Evolutionary conservation across 352 stramenopile genomes (phyloP).

Genomic region (Globisporangium apiculatum): DNA sequence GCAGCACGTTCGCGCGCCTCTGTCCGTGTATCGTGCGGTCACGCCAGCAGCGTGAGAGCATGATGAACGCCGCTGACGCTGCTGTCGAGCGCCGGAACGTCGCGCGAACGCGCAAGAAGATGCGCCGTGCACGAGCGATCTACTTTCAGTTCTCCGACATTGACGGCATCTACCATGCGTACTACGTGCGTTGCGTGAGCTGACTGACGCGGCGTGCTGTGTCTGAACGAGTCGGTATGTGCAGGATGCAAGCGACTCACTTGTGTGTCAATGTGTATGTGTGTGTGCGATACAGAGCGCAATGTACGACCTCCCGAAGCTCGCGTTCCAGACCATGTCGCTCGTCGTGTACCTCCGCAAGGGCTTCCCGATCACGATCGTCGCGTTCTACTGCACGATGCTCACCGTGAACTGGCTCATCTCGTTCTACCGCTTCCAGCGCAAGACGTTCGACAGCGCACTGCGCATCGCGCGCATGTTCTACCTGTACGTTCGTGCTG

Average conservation of each 20-base stretch:
- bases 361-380: slow-evolving; percentile 32
- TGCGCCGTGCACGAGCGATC: slow-evolving; percentile 8
- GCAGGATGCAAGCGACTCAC: background rate
- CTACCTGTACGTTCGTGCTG: slow-evolving; percentile 20
- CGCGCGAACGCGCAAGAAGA: slow-evolving; percentile 3
- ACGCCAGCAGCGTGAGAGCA: background rate
- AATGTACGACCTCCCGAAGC: slow-evolving; percentile 34
- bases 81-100: background rate
- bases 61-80: background rate
- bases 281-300: slow-evolving; percentile 19
- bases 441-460: slow-evolving; percentile 22
- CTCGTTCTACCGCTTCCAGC: slow-evolving; percentile 38
- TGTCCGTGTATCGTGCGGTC: background rate
- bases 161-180: slow-evolving; percentile 15
- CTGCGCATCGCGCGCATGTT: slow-evolving; percentile 24
- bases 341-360: slow-evolving; percentile 33
- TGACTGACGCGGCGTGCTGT: background rate
- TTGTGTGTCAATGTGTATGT: background rate
- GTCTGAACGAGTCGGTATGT: background rate
- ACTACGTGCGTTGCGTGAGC: slow-evolving; percentile 10
- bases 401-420: slow-evolving; percentile 39
- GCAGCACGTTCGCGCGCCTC: background rate
- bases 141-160: slow-evolving; percentile 14
- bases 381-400: slow-evolving; percentile 30
- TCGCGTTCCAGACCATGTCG: slow-evolving; percentile 40